Conservation (phyloP, 345 rosid genomes). For the Eutrema heterophyllum region DNA sequence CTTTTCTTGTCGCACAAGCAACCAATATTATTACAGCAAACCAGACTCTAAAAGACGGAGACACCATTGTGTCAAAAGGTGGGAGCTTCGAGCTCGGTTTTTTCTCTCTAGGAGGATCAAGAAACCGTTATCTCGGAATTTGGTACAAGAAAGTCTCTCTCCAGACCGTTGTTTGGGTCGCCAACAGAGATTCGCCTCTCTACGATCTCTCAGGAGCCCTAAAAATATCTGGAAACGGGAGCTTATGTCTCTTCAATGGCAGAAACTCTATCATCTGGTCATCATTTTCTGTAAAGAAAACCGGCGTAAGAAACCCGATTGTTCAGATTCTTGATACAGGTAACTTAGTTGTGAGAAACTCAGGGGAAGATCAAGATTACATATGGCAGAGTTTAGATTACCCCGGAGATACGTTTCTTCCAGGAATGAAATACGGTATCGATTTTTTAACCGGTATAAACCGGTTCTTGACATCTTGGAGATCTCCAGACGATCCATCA, state of each 20-base stretch:
- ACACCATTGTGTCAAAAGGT: slow-evolving; percentile 27
- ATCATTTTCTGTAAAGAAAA: slow-evolving; percentile 25
- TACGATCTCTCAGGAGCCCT: slow-evolving; percentile 50
- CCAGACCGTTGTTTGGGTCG: slow-evolving; percentile 42
- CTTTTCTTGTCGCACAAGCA: slow-evolving; percentile 3
- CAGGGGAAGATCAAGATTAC: slow-evolving; percentile 23
- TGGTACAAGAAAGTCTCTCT: slow-evolving; percentile 32
- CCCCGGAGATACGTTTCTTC: slow-evolving; percentile 73
- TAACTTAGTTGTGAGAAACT: slow-evolving; percentile 60
- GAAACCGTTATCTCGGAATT: slow-evolving; percentile 31
- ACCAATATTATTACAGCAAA: slow-evolving; percentile 13
- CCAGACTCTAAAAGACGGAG: slow-evolving; percentile 29
- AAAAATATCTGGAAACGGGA: slow-evolving; percentile 36
- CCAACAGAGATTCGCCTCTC: slow-evolving; percentile 75
- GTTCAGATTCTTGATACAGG: slow-evolving; percentile 67
- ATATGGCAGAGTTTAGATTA: slow-evolving; percentile 87
- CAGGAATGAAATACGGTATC: slow-evolving; percentile 78
- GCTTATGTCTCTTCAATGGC: slow-evolving; percentile 32
- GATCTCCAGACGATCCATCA: slow-evolving; percentile 53
- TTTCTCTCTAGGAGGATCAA: slow-evolving; percentile 30
- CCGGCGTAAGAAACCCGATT: slow-evolving; percentile 26
- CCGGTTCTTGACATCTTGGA: slow-evolving; percentile 66
- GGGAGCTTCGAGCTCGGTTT: slow-evolving; percentile 30
- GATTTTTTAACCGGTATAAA: slow-evolving; percentile 44
- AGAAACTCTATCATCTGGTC: slow-evolving; percentile 47